These are phyloP conservation scores for Xylariaceae sp. DNA, from an alignment of 2,329 filamentous ascomycete species.

Conservation along the genomic window DNA sequence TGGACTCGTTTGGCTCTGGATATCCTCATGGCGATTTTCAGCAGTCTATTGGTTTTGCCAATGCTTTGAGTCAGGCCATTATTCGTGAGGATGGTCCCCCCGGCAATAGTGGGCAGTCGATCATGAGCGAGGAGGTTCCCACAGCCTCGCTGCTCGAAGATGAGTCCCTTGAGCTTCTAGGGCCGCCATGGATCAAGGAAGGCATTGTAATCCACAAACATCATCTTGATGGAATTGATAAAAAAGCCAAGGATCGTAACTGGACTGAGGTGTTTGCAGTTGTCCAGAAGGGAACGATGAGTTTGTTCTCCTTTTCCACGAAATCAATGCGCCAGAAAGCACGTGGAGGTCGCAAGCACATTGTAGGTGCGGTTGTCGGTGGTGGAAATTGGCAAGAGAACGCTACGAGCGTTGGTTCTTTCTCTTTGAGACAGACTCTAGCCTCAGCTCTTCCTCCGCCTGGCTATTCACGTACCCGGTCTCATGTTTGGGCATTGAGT, in stretches of 20 bases:
- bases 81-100: constrained; percentile 78
- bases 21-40: constrained; percentile 79
- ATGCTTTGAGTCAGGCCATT: constrained; percentile 92
- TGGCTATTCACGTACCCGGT: constrained; percentile 85
- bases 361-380: constrained; percentile 67
- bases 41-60: constrained; percentile 95
- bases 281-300: constrained; percentile 90
- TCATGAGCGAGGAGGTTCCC: constrained; percentile 57
- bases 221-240: constrained; percentile 85
- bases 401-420: constrained; percentile 82
- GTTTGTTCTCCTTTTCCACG: constrained; percentile 88
- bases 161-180: constrained; percentile 83
- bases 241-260: constrained; percentile 87
- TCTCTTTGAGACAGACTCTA: constrained; percentile 84
- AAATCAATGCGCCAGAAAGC: constrained; percentile 69
- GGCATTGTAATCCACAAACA: constrained; percentile 95
- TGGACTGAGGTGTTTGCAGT: constrained; percentile 97
- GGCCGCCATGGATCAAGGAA: constrained; percentile 98
- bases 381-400: constrained; percentile 99
- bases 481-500: constrained; percentile 91
- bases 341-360: constrained; percentile 43
- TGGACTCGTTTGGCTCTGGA: constrained; percentile 80
- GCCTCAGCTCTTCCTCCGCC: constrained; percentile 85
- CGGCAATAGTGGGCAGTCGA: constrained; percentile 42
- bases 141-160: constrained; percentile 75